Evolutionary conservation across 805 yeast species (phyloP), one percentile per base, ranked within the genome.

Genomic region (Candida morakotiae): DNA sequence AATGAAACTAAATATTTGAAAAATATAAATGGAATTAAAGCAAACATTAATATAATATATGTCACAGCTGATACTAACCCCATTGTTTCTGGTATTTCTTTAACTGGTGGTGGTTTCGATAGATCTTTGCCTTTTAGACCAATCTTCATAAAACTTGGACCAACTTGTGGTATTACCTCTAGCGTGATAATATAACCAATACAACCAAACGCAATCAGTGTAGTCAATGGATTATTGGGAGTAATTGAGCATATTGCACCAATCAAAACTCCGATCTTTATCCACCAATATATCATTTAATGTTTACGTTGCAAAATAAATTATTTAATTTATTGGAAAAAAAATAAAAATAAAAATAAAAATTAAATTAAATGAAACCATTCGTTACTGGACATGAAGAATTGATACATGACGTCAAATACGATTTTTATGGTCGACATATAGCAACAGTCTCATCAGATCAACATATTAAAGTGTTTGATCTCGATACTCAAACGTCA

Each of bases 391-490:
- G 94, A 24, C 98, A 93, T 58, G 95, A 87, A 51, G 98, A 93
- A 58, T 71, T 91, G 38, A 79, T 91, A 31, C 94, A 89, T 48
- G 96, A 89, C 52, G 79, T 89, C 17, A 81, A 87, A 15, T 93
- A 89, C 60, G 96, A 93, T 60, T 91, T 83, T 61, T 91, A 91
- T 55, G 98, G 98, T 1, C 78, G 81, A 38, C 86, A 88, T 43
- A 69, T 93, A 39, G 98, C 98, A 2, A 91, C 97, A 0, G 89
- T 95, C 42, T 87, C 96, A 3, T 86, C 95, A 0, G 98, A 93
- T 61, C 96, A 89, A 52, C 95, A 87, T 52, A 75, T 93, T 44
- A 87, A 87, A 52, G 89, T 93, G 22, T 93, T 88, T 56, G 91
- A 86, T 54, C 65, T 83, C 23, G 85, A 82, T 48, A 60, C 79